Evolutionary conservation across 2,329 filamentous ascomycete genomes (phyloP).

Genomic region (Colletotrichum graminicola): DNA sequence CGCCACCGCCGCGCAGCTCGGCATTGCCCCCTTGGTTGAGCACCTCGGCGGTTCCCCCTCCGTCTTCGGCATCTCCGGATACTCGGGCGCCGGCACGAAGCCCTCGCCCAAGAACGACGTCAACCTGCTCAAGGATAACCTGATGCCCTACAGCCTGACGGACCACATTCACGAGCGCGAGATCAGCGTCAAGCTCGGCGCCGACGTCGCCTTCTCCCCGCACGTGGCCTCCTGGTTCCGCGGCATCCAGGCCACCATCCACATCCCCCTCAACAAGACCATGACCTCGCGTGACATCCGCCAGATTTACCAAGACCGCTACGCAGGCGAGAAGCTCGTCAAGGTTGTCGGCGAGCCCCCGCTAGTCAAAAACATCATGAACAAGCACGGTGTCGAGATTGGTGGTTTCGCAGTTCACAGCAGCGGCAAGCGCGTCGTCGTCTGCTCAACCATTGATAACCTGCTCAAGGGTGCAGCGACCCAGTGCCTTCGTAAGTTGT

Average conservation of each 20-base stretch:
- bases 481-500: slow-evolving; percentile 85
- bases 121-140: slow-evolving; percentile 83
- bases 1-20: slow-evolving; percentile 91
- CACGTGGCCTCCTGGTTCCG: slow-evolving; percentile 98
- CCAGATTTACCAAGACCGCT: slow-evolving; percentile 95
- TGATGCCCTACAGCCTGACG: slow-evolving; percentile 91
- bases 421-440: slow-evolving; percentile 90
- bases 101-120: slow-evolving; percentile 95
- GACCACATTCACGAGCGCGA: slow-evolving; percentile 97
- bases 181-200: slow-evolving; percentile 82
- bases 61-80: slow-evolving; percentile 92
- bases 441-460: slow-evolving; percentile 95
- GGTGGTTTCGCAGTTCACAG: slow-evolving; percentile 95
- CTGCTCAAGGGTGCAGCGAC: slow-evolving; percentile 93
- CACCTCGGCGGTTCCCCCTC: slow-evolving; percentile 83
- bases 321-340: slow-evolving; percentile 94
- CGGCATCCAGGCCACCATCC: slow-evolving; percentile 92
- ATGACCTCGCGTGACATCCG: slow-evolving; percentile 94
- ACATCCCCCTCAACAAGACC: slow-evolving; percentile 84
- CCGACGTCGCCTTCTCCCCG: slow-evolving; percentile 85
- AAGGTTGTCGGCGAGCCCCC: slow-evolving; percentile 92
- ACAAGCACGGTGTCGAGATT: slow-evolving; percentile 91
- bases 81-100: slow-evolving; percentile 95
- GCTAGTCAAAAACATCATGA: slow-evolving; percentile 82
- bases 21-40: slow-evolving; percentile 84